These are phyloP conservation scores for Alternaria consortialis DNA, from an alignment of 2,329 filamentous ascomycete genomes.

Conservation along the genomic window DNA sequence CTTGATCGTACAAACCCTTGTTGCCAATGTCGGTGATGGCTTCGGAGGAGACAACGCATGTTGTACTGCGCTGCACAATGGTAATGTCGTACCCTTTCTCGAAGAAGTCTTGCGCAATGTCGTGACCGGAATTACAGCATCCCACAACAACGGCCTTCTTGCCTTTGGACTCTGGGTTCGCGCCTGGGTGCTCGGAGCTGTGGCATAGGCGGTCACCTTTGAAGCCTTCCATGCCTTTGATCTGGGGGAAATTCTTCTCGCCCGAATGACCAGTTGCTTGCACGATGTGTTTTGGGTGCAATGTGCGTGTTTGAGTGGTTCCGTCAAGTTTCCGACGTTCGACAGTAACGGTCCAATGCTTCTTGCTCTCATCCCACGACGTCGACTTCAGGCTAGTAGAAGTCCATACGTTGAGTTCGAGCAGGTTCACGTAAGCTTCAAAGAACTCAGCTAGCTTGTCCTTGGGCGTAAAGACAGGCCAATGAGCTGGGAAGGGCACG, in stretches of 20 bases:
- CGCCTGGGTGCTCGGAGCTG: slow-evolving; percentile 43
- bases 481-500: slow-evolving; percentile 41
- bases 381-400: slow-evolving; percentile 50
- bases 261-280: slow-evolving; percentile 45
- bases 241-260: slow-evolving; percentile 43
- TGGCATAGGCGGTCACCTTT: slow-evolving; percentile 49
- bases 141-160: slow-evolving; percentile 59
- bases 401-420: slow-evolving; percentile 53
- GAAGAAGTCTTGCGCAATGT: slow-evolving; percentile 60
- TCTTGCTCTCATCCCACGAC: slow-evolving; percentile 49
- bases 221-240: slow-evolving; percentile 47
- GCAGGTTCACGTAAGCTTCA: slow-evolving; percentile 48
- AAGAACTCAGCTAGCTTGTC: slow-evolving; percentile 52
- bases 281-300: slow-evolving; percentile 43
- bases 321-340: slow-evolving; percentile 35
- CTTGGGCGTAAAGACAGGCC: slow-evolving; percentile 46
- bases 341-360: slow-evolving; percentile 52
- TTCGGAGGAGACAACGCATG: slow-evolving; percentile 47
- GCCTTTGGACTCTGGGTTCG: slow-evolving; percentile 45
- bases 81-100: slow-evolving; percentile 55
- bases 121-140: slow-evolving; percentile 60
- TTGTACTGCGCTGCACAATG: slow-evolving; percentile 57
- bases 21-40: slow-evolving; percentile 41
- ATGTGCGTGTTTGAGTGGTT: slow-evolving; percentile 31
- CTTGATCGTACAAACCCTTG: slow-evolving; percentile 43